Conservation (phyloP, 2,329 filamentous ascomycete genomes). For the Sarocladiaceae sp. region DNA sequence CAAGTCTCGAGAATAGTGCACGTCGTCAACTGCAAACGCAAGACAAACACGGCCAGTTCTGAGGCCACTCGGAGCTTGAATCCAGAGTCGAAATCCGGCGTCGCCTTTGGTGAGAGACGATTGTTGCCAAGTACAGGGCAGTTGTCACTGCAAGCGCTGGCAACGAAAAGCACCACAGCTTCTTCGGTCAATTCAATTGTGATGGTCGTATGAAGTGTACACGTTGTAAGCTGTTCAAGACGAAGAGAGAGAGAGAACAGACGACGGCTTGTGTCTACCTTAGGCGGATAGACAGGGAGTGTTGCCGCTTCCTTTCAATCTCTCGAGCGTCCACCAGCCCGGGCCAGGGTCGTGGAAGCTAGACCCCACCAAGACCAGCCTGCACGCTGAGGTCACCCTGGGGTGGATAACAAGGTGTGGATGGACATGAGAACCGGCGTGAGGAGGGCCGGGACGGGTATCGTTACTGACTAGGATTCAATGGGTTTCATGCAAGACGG, state of each 20-base stretch:
- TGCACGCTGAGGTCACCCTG: conserved; percentile 10
- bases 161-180: not conserved
- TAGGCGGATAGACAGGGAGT: not conserved
- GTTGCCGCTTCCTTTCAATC: conserved; percentile 1
- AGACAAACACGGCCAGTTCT: no score
- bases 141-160: not conserved
- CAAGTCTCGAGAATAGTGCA: no score
- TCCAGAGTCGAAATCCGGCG: no score
- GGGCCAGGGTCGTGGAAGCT: conserved; percentile 8
- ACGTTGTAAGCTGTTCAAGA: no score
- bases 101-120: no score
- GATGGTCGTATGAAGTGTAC: no score
- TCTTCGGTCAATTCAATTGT: no score
- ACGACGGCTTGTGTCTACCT: not conserved
- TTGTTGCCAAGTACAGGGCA: no score
- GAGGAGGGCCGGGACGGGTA: not conserved
- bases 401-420: not conserved
- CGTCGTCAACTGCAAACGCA: no score
- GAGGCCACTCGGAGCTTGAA: no score
- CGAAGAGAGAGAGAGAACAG: no score
- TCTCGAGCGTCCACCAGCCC: conserved; percentile 4
- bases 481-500: conserved; percentile 11
- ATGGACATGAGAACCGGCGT: not conserved
- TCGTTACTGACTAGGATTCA: not conserved
- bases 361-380: conserved; percentile 7